Base-by-base conservation (phyloP, 2,329 filamentous ascomycete genomes). In the Endocalyx cinctus region DNA sequence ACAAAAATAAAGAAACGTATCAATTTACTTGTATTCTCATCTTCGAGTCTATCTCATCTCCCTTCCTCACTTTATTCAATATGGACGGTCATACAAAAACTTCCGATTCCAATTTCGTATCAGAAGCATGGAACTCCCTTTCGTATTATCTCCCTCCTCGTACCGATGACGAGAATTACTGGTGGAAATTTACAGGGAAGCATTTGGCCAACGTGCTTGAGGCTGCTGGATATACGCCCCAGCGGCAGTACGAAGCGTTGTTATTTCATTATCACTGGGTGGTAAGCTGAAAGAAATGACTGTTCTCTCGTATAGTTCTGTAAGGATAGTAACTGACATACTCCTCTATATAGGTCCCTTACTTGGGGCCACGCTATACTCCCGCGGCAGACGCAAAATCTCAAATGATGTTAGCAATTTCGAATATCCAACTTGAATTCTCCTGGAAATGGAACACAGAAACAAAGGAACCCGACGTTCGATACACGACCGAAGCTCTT, bases 401-500 rank as follows among this genome's bases (percentile, higher is more conserved):
- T 33, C 17, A 17, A 11, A 33, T 27, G 5, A 15, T 37, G 3
- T 17, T 40, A 14, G 30, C 20, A 4, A 18, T 35, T 13, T 28
- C 39, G 7, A 37, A 37, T 2, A 29, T 31, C 2, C 39, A 37
- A 5, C 33, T 42, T 6, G 39, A 42, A 29, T 42, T 32, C 14
- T 42, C 39, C 10, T 42, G 39, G 39, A 42, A 40, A 29, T 42
- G 39, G 37, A 39, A 39, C 27, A 39, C 34, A 12, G 6, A 27
- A 4, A 30, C 6, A 4, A 17, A 13, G 6, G 34, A 29, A n/a
- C 37, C 40, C 5, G 37, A 35, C 10, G 27, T 43, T 14, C 34
- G 40, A 2, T 43, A 38, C 25, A 27, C 25, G 4, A 32, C 43
- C 13, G 48, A 52, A 32, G 26, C 42, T 5, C 40, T 52, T 18